Evolutionary conservation across 1,139 yeast genomes (phyloP).

Genomic region (Saccharomycopsis hybrid): DNA sequence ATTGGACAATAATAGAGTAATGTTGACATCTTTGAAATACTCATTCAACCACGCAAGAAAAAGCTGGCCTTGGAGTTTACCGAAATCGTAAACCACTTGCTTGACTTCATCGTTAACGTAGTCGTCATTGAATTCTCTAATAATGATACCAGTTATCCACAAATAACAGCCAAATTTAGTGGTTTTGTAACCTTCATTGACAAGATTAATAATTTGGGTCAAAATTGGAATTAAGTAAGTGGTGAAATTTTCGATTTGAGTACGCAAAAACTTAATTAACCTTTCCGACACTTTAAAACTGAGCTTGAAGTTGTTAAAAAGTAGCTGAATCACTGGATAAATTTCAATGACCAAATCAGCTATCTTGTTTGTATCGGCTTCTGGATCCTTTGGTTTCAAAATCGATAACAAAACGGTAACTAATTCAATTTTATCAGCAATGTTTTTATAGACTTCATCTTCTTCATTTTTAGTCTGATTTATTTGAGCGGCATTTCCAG

Average conservation of each 20-base stretch:
- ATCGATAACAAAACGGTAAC: slow-evolving; percentile 65
- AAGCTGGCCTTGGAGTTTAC: slow-evolving; percentile 15
- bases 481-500: slow-evolving; percentile 6
- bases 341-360: slow-evolving; percentile 51
- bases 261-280: slow-evolving; percentile 59
- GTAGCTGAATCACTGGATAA: slow-evolving; percentile 50
- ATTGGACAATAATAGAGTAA: slow-evolving; percentile 15
- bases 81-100: slow-evolving; percentile 40
- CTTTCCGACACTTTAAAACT: slow-evolving; percentile 66
- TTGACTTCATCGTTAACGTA: slow-evolving; percentile 34
- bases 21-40: slow-evolving; percentile 3
- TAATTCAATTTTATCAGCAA: slow-evolving; percentile 75
- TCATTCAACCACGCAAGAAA: slow-evolving; percentile 15
- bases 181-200: slow-evolving; percentile 59
- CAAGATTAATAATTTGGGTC: slow-evolving; percentile 55
- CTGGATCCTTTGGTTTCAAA: slow-evolving; percentile 38
- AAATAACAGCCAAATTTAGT: slow-evolving; percentile 77
- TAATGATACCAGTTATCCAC: slow-evolving; percentile 83
- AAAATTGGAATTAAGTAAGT: slow-evolving; percentile 59
- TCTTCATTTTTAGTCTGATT: slow-evolving; percentile 21
- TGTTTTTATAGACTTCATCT: slow-evolving; percentile 34
- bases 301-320: slow-evolving; percentile 49
- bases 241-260: slow-evolving; percentile 60
- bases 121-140: slow-evolving; percentile 73
- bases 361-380: slow-evolving; percentile 41